These are phyloP conservation scores for Multifurca ochricompacta DNA, from an alignment of 768 basidiomycete genomes.

Conservation along the genomic window DNA sequence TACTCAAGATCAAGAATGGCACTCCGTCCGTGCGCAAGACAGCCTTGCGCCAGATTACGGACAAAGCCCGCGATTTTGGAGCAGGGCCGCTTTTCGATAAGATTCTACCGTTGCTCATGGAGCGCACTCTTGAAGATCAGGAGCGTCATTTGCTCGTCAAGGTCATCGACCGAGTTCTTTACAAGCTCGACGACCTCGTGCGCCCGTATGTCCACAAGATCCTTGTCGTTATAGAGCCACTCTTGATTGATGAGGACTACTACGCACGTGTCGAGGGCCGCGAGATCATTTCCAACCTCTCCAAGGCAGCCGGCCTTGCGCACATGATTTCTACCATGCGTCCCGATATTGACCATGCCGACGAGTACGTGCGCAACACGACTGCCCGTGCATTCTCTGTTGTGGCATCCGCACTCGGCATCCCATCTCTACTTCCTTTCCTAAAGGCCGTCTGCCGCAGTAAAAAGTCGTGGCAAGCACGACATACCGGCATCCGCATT, in stretches of 20 bases:
- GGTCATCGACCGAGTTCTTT: conserved; percentile 96
- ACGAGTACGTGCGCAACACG: conserved; percentile 98
- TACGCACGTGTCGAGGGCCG: conserved; percentile 96
- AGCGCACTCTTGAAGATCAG: conserved; percentile 94
- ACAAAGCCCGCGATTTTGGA: conserved; percentile 97
- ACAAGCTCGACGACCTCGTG: conserved; percentile 98
- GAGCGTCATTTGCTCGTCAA: conserved; percentile 97
- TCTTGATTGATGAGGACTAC: conserved; percentile 97
- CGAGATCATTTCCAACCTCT: conserved; percentile 97
- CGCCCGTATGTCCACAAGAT: conserved; percentile 99
- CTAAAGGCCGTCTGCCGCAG: conserved; percentile 96
- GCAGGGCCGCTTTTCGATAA: conserved; percentile 98
- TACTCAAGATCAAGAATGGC: conserved; percentile 99
- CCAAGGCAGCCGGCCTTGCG: conserved; percentile 96
- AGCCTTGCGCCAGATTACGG: conserved; percentile 95
- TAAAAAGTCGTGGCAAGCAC: conserved; percentile 99
- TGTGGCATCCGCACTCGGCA: conserved; percentile 96
- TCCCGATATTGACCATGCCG: conserved; percentile 98
- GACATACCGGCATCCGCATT: conserved; percentile 98
- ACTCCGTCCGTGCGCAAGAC: conserved; percentile 98
- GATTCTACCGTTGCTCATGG: conserved; percentile 96
- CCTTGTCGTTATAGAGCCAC: conserved; percentile 96
- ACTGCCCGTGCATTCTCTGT: conserved; percentile 98
- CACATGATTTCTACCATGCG: conserved; percentile 99
- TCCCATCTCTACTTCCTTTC: conserved; percentile 95